phyloP scores from a whole-genome alignment of 768 basidiomycete species.

The Rhodotorula taiwanensis region DNA sequence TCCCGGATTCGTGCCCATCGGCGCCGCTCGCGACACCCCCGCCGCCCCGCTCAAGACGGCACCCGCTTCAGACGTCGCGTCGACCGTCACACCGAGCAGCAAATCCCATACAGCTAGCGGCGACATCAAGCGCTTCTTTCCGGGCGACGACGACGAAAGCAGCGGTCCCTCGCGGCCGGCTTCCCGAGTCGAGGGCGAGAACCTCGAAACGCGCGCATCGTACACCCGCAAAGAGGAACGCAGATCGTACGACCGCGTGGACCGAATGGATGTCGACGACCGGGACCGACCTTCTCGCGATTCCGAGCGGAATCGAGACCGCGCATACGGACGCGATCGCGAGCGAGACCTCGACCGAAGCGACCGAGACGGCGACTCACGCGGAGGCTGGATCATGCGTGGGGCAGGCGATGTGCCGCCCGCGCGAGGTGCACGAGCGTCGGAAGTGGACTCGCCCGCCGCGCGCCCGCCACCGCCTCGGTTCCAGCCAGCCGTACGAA shows the following conservation, averaged over 20 bases:
- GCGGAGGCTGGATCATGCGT: conserved; percentile 4
- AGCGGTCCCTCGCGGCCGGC: not conserved
- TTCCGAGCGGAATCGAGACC: conserved; percentile 48
- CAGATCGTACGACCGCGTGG: not conserved
- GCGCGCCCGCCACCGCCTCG: not conserved
- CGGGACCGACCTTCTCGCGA: conserved; percentile 29
- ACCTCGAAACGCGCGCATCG: not conserved
- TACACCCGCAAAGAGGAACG: not conserved
- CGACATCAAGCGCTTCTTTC: conserved; percentile 67
- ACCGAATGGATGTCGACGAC: conserved; percentile 37
- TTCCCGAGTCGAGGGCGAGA: no score
- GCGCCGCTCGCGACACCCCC: not conserved
- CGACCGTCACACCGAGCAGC: not conserved
- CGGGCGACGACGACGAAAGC: conserved; percentile 57
- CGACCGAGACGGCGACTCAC: conserved; percentile 1
- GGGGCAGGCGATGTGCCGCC: conserved; percentile 11
- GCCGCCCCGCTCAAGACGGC: not conserved
- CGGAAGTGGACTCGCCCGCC: no score
- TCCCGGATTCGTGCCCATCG: conserved; percentile 24
- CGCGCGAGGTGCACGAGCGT: not conserved
- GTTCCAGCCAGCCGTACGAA: not conserved
- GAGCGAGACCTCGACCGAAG: not conserved
- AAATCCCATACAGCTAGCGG: not conserved
- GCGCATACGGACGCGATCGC: conserved; percentile 29
- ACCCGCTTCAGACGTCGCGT: not conserved